Evolutionary conservation across 495 filamentous ascomycete genomes (phyloP), one percentile per base, ranked within the genome.

Genomic region (Cryomyces antarcticus): DNA sequence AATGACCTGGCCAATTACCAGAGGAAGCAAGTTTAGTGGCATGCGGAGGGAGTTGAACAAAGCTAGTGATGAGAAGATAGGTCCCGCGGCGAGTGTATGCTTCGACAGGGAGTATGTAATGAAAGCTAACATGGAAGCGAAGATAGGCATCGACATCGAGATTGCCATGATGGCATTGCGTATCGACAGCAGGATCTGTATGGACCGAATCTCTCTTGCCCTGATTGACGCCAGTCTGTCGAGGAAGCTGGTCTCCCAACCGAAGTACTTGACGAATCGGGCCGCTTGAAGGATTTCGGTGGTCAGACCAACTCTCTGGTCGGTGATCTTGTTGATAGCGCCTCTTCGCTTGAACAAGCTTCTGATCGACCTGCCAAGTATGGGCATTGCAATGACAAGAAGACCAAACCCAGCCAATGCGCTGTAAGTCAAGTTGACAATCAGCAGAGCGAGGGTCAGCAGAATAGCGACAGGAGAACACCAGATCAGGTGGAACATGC

Each of bases 251-350:
- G 68, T 75, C 52, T 96, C 88, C 88, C 88, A 96, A 6, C 82
- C 88, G 55, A 93, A 95, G 60, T 72, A 93, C 58, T 96, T 96
- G 57, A 96, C 86, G 52, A 96, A 95, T 12, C 85, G 72, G 38
- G 94, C 87, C 1, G 80, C 80, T 46, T 85, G 78, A 17, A 96
- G 57, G 31, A 96, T 92, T 53, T 96, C 88, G 54, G 95, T 88
- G 0, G 86, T 95, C 31, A 96, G 64, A 38, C 78, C 78, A 5
- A 96, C 86, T 36, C 88, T 70, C 57, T 84, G 79, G 58, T 96
- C 88, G 5, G 88, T 95, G 46, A 93, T 72, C 52, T 83, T 84
- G 64, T 93, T 94, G 64, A 94, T 93, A 31, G 58, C 67, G 51
- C 70, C 70, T 52, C 88, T 71, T 28, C 81, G 72, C 5, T 49